These are phyloP conservation scores for Leptodontidium sp. DNA, from an alignment of 2,329 filamentous ascomycete species.

Conservation along the genomic window DNA sequence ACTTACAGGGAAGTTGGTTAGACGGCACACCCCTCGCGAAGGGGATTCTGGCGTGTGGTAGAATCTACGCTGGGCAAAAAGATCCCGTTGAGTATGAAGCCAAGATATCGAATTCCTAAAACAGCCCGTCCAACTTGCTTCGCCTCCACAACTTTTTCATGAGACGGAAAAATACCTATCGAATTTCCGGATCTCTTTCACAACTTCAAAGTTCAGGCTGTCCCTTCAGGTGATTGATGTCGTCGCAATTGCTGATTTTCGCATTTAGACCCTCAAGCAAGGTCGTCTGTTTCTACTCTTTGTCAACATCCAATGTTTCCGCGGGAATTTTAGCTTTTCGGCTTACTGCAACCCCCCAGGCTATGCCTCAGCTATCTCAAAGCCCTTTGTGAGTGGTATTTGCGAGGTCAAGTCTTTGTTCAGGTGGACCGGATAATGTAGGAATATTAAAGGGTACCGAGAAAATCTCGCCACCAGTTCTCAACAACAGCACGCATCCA, in stretches of 20 bases:
- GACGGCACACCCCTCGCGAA: neutral
- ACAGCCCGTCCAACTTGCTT: slow-evolving; percentile 9
- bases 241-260: neutral
- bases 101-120: slow-evolving; percentile 19
- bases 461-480: slow-evolving; percentile 15
- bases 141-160: slow-evolving; percentile 14
- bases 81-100: neutral
- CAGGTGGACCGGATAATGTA: neutral
- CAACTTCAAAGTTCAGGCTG: neutral
- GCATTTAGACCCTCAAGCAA: neutral
- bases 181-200: neutral
- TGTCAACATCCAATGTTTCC: neutral
- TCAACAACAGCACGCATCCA: slow-evolving; percentile 13
- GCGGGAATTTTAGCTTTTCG: neutral
- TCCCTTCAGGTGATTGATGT: neutral
- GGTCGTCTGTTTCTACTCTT: neutral
- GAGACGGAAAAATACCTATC: neutral
- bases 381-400: neutral
- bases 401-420: neutral
- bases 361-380: neutral
- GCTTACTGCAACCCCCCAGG: neutral
- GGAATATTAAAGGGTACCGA: neutral
- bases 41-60: neutral
- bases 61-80: neutral
- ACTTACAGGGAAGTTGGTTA: neutral